phyloP scores from a whole-genome alignment of 2,329 filamentous ascomycete species.

The Aspergillus piperis region DNA sequence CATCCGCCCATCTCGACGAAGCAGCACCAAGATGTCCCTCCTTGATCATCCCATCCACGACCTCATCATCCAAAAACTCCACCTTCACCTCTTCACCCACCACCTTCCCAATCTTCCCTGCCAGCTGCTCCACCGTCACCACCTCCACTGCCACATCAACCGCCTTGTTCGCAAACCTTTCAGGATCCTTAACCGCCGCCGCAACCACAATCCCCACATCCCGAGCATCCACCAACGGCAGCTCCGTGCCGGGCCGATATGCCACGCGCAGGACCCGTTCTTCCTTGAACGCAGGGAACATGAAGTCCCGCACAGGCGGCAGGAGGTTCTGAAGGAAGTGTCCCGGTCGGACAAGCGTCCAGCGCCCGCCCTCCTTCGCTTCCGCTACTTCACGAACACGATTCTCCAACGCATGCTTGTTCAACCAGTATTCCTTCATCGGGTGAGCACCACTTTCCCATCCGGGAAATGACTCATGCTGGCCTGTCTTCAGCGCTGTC shows the following conservation, averaged over 20 bases:
- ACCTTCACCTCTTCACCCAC: background rate
- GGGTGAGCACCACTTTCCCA: background rate
- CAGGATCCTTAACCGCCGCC: background rate
- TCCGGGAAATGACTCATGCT: background rate
- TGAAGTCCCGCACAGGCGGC: background rate
- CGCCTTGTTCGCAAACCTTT: background rate
- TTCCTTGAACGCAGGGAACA: background rate
- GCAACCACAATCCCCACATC: conserved; percentile 4
- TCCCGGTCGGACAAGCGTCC: background rate
- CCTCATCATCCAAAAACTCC: background rate
- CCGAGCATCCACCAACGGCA: background rate
- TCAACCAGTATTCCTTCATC: background rate
- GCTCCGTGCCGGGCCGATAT: background rate
- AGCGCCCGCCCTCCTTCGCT: background rate
- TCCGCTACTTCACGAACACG: background rate
- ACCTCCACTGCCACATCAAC: background rate
- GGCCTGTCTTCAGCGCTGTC: background rate
- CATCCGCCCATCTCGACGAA: background rate
- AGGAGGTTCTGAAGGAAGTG: background rate
- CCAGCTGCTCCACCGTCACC: background rate
- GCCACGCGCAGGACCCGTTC: background rate
- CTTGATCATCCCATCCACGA: background rate
- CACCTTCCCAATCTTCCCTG: background rate
- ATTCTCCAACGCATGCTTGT: background rate
- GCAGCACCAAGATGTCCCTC: background rate